Percentiles rank a stretch among this genome's conserved stretches.
phyloP scores from a whole-genome alignment of 805 yeast genomes.

The Komagataella kurtzmanii region DNA sequence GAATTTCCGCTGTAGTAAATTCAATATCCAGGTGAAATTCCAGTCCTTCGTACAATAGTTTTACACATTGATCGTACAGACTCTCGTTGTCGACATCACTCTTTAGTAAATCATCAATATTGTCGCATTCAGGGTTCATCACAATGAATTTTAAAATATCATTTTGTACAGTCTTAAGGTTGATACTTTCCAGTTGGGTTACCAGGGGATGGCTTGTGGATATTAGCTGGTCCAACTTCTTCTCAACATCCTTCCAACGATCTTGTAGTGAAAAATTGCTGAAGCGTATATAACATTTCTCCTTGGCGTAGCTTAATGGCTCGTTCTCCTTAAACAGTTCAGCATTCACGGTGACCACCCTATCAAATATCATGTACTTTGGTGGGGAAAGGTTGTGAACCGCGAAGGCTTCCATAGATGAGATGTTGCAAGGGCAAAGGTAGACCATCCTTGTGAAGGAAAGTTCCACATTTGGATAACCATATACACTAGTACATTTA shows the following conservation, averaged over 20 bases:
- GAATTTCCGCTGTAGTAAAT: not conserved
- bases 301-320: not conserved
- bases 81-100: not conserved
- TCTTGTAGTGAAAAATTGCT: not conserved
- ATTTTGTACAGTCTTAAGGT: not conserved
- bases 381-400: not conserved
- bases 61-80: not conserved
- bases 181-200: not conserved
- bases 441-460: too few species aligned
- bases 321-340: not conserved
- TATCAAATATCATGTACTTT: not conserved
- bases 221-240: not conserved
- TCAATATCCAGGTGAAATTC: not conserved
- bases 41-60: not conserved
- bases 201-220: not conserved
- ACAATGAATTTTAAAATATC: not conserved
- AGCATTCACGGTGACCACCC: not conserved
- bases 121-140: not conserved
- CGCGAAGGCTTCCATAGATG: not conserved
- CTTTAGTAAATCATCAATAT: not conserved
- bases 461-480: too few species aligned
- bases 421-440: too few species aligned
- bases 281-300: not conserved
- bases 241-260: not conserved
- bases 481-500: not conserved